Percentiles rank a stretch among this genome's conserved stretches.
These are phyloP conservation scores for Talaromyces funiculosus DNA, from an alignment of 2,329 filamentous ascomycete genomes.

Conservation along the genomic window DNA sequence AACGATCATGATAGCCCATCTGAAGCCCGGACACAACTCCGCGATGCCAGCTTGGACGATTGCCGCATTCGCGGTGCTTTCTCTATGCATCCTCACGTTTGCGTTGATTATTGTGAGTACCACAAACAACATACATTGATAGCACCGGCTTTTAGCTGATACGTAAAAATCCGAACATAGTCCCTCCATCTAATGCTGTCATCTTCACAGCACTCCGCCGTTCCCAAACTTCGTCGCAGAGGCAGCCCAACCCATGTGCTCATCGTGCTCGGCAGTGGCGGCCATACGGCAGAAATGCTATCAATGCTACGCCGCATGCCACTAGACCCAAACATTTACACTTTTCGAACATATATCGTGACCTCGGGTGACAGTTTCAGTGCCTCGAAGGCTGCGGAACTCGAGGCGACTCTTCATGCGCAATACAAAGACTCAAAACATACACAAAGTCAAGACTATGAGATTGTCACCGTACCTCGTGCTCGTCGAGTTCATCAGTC, in stretches of 20 bases:
- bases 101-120: slow-evolving; percentile 1
- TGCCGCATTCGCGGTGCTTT: neutral
- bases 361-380: slow-evolving; percentile 72
- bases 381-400: slow-evolving; percentile 55
- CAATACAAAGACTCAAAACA: slow-evolving; percentile 6
- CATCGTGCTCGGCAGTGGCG: slow-evolving; percentile 83
- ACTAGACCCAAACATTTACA: slow-evolving; percentile 44
- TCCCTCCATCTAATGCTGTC: slow-evolving; percentile 21
- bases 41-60: neutral
- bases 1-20: neutral
- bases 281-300: slow-evolving; percentile 93
- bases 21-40: neutral
- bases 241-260: slow-evolving; percentile 55
- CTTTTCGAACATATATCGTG: slow-evolving; percentile 74
- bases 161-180: slow-evolving; percentile 18
- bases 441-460: neutral
- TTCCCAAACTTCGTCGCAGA: slow-evolving; percentile 26
- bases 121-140: neutral
- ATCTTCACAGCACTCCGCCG: slow-evolving; percentile 25
- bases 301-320: slow-evolving; percentile 65
- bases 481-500: slow-evolving; percentile 79
- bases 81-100: neutral
- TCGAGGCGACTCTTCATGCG: slow-evolving; percentile 47
- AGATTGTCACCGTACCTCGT: slow-evolving; percentile 57
- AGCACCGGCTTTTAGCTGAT: neutral